Evolutionary conservation across 2,329 filamentous ascomycete species (phyloP).

Genomic region (Boeremia exigua): DNA sequence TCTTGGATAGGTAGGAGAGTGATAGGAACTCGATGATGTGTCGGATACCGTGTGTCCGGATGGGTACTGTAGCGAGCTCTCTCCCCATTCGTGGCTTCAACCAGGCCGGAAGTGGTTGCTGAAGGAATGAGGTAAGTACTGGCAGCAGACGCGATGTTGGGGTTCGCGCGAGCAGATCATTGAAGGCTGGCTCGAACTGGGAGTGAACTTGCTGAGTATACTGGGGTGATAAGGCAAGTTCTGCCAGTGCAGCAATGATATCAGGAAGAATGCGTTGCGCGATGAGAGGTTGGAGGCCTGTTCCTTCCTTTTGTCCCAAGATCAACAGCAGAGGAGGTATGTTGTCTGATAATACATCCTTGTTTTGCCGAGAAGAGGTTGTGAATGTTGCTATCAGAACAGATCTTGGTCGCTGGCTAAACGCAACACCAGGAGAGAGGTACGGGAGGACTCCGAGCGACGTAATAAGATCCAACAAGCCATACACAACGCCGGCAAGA

Average conservation of each 20-base stretch:
- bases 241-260: conserved; percentile 42
- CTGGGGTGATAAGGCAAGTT: conserved; percentile 43
- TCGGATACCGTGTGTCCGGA: conserved; percentile 68
- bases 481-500: conserved; percentile 47
- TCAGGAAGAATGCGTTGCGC: conserved; percentile 44
- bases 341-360: conserved; percentile 21
- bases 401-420: conserved; percentile 43
- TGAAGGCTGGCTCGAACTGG: conserved; percentile 27
- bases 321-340: conserved; percentile 32
- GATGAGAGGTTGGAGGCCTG: conserved; percentile 46
- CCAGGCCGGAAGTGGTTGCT: conserved; percentile 67
- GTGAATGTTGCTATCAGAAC: conserved; percentile 32
- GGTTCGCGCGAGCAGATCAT: conserved; percentile 32
- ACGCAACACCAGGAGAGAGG: conserved; percentile 42
- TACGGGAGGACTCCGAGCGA: conserved; percentile 44
- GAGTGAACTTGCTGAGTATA: conserved; percentile 12
- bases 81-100: conserved; percentile 64
- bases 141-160: conserved; percentile 64
- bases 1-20: conserved; percentile 64
- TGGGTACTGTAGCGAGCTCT: conserved; percentile 65
- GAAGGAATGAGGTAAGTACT: conserved; percentile 67
- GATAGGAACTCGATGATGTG: conserved; percentile 75
- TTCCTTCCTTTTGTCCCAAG: conserved; percentile 30
- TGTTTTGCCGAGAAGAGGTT: conserved; percentile 16
- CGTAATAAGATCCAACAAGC: conserved; percentile 45